Conservation (phyloP, 768 basidiomycete genomes). For the Hemileccinum rubropunctum region DNA sequence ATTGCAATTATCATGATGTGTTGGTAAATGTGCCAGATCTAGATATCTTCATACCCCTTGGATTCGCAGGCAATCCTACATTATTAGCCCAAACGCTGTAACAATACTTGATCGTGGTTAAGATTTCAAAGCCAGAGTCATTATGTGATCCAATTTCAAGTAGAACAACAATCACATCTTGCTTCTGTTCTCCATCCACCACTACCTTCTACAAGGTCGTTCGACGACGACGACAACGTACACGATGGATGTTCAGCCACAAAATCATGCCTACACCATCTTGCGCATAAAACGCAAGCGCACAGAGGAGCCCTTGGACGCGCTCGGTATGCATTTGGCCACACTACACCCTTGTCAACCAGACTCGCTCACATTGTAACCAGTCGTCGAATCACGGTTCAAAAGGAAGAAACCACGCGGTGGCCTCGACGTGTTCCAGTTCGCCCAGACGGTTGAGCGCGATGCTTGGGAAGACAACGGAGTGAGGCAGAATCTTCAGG, state of each 20-base stretch:
- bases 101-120: no score
- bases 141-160: conserved; percentile 18
- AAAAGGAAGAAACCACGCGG: conserved; percentile 61
- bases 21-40: no score
- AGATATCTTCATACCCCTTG: no score
- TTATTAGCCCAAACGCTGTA: no score
- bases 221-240: not conserved
- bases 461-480: conserved; percentile 63
- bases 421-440: conserved; percentile 66
- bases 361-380: conserved; percentile 12
- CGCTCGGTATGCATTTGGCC: conserved; percentile 52
- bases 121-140: no score
- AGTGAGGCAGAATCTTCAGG: conserved; percentile 60
- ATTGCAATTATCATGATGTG: no score
- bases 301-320: conserved; percentile 80
- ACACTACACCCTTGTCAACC: conserved; percentile 10
- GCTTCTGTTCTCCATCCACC: not conserved
- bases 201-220: not conserved
- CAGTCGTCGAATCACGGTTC: conserved; percentile 62
- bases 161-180: not conserved
- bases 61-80: no score
- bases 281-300: conserved; percentile 81
- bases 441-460: conserved; percentile 74
- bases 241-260: conserved; percentile 21
- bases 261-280: conserved; percentile 57